Base-by-base conservation (phyloP, 495 filamentous ascomycete species). In the Parmelia sp. region DNA sequence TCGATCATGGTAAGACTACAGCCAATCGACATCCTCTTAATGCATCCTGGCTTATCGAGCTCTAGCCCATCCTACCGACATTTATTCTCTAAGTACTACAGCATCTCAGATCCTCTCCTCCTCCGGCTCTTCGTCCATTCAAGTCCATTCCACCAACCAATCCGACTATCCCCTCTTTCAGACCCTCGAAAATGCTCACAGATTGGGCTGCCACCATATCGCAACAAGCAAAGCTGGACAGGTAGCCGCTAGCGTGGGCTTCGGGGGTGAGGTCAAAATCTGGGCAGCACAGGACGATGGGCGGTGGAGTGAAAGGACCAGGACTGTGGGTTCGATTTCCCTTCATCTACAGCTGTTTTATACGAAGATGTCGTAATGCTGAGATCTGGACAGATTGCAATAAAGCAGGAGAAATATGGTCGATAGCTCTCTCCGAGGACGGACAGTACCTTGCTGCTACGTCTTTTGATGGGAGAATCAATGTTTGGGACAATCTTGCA, bases 61-160 rank as follows among this genome's bases (percentile, higher is more conserved):
- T 11, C 57, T 57, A 61, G 92, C 90, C 65, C 94, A 97, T 75
- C 79, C 86, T 45, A 87, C 87, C 60, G 92, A 97, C 72, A 91
- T 98, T 65, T 98, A 93, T 76, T 85, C 89, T 21, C 78, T 98
- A 69, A 92, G 91, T 3, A 82, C 91, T n/a, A 95, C 92, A 5
- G 76, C 85, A 6, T 86, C 79, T 21, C 82, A 89, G 27, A 74
- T 96, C 27, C 71, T 98, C 70, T 94, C 92, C 23, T 89, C 84
- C 37, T 91, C 90, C 49, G 95, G 94, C 29, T 85, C 89, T 44
- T 91, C 91, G 40, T 80, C 84, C 36, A 80, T 97, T 53, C 87
- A 86, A 66, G 78, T 97, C 64, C 85, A 95, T 78, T 84, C 83
- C 53, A 92, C 86, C 23, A 79, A 76, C 37, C 78, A 86, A 21